Evolutionary conservation across 495 filamentous ascomycete species (phyloP), one percentile per base, ranked within the genome.

Genomic region (Xylaria castorea): DNA sequence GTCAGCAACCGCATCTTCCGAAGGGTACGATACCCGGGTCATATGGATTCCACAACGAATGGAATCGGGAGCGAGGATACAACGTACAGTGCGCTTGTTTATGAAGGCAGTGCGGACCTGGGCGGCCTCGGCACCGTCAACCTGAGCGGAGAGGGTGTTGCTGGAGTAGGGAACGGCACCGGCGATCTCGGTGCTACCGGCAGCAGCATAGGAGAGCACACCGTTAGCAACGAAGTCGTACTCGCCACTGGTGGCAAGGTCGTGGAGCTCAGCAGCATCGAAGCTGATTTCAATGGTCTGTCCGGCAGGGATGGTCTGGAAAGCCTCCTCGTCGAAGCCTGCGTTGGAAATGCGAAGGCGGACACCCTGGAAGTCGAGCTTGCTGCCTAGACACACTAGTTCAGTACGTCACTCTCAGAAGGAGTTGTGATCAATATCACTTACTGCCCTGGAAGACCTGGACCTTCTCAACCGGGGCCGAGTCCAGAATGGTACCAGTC

Each of bases 401-500:
- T 69, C 30, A 69, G 53, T 6, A 57, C 25, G n/a, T 57, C 0
- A 25, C 50, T 30, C 20, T 3, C 25, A 40, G 12, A 44, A 38
- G 22, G 6, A 25, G 46, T 3, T 27, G 32, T 32, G 3, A 18
- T 14, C 30, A 1, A 50, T 20, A 20, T 36, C 42, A 83, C 81
- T 75, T 83, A 87, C 88, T 79, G 65, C 85, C 81, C 66, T 85
- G 82, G 78, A 81, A 90, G 53, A 92, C 81, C 20, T 77, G 76
- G 44, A 91, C 85, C 83, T 92, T 92, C 82, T 92, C 84, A 7
- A 91, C 87, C 0, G 89, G 84, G 9, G 82, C 81, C 36, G 77
- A 77, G 68, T 91, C 89, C 25, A 89, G 80, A 81, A 92, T 87
- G 69, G 89, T 89, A 64, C 91, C 91, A 38, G 87, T 84, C 76